Evolutionary conservation across 345 rosid species (phyloP).

Genomic region (Gossypium thurberi): DNA sequence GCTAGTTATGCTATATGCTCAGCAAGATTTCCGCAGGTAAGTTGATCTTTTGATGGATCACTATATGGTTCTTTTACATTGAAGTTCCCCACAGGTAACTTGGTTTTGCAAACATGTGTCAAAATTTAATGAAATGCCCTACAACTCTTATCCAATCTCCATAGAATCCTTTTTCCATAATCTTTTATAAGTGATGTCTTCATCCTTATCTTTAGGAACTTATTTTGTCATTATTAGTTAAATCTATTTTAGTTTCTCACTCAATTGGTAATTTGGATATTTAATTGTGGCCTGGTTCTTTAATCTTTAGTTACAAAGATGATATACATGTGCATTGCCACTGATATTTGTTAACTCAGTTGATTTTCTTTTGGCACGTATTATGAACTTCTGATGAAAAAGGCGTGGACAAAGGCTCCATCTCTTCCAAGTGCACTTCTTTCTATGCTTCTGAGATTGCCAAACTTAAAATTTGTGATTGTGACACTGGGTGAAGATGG

Average conservation of each 20-base stretch:
- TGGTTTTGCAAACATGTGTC: not conserved
- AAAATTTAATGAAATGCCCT: not conserved
- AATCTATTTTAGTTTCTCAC: not conserved
- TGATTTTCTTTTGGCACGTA: not conserved
- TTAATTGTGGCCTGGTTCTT: slow-evolving; percentile 10
- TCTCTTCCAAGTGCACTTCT: slow-evolving; percentile 65
- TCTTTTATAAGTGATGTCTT: not conserved
- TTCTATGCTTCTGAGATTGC: slow-evolving; percentile 70
- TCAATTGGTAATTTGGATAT: not conserved
- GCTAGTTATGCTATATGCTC: slow-evolving; percentile 75
- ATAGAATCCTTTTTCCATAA: not conserved
- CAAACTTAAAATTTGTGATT: slow-evolving; percentile 65
- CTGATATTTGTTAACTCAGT: slow-evolving; percentile 4
- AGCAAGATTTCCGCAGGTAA: slow-evolving; percentile 72
- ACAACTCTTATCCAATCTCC: not conserved
- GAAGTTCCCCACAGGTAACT: not conserved
- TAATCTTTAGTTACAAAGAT: not conserved
- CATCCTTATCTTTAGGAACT: not conserved
- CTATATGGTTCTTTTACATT: not conserved
- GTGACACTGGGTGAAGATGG: slow-evolving; percentile 87
- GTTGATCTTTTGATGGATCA: slow-evolving; percentile 18
- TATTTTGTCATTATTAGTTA: not conserved
- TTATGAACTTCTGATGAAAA: slow-evolving; percentile 16
- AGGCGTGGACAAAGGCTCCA: slow-evolving; percentile 75
- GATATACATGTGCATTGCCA: not conserved